phyloP scores from a whole-genome alignment of 306 rosid genomes.

The Dalbergia oliveri region DNA sequence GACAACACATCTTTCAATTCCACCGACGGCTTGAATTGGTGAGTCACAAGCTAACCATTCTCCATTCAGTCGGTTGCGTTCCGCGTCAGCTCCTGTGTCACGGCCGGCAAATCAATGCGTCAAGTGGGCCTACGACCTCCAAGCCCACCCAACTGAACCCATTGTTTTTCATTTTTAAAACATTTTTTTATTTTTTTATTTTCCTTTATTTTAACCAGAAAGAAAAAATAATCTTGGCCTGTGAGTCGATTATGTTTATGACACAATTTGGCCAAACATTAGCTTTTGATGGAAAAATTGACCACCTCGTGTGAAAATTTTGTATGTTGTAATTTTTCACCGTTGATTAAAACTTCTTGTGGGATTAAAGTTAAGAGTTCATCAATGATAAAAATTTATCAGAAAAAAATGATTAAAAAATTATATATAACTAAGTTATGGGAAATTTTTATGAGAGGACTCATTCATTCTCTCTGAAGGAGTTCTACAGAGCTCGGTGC shows the following conservation, averaged over 20 bases:
- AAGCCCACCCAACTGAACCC: slow-evolving; percentile 40
- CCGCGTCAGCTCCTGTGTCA: slow-evolving; percentile 53
- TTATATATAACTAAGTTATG: too few relatives aligned
- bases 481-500: neutral
- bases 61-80: slow-evolving; percentile 30
- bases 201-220: neutral
- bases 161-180: neutral
- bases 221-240: neutral
- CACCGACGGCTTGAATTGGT: slow-evolving; percentile 40
- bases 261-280: slow-evolving; percentile 20
- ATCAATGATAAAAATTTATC: too few relatives aligned
- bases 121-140: slow-evolving; percentile 17
- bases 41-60: slow-evolving; percentile 36
- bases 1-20: slow-evolving; percentile 10
- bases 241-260: neutral
- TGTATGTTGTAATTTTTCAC: too few relatives aligned
- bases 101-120: neutral
- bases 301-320: too few relatives aligned
- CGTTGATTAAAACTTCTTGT: too few relatives aligned
- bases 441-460: too few relatives aligned
- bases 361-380: too few relatives aligned
- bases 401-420: too few relatives aligned
- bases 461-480: too few relatives aligned
- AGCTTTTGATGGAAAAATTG: neutral
- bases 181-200: neutral